These are phyloP conservation scores for Lophiostoma macrostomum DNA, from an alignment of 495 filamentous ascomycete species.

Conservation along the genomic window DNA sequence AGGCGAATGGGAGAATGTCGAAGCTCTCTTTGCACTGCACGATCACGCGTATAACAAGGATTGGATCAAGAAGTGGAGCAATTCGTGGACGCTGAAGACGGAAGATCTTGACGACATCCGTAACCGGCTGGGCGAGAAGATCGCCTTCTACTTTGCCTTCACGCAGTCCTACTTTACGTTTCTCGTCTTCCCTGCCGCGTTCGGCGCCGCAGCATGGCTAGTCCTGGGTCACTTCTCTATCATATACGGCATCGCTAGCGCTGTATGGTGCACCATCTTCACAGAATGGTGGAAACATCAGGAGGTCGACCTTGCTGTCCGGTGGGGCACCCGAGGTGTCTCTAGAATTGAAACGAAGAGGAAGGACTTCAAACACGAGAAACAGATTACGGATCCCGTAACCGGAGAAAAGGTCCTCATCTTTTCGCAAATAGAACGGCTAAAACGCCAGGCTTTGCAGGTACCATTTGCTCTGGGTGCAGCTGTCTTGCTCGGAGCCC, in stretches of 20 bases:
- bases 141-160: slow-evolving; percentile 97
- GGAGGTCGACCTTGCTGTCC: slow-evolving; percentile 82
- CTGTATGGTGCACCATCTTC: slow-evolving; percentile 85
- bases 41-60: slow-evolving; percentile 81
- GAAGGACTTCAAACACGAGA: slow-evolving; percentile 75
- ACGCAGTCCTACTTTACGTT: slow-evolving; percentile 89
- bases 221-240: slow-evolving; percentile 80
- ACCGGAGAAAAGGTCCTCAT: slow-evolving; percentile 79
- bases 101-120: slow-evolving; percentile 80
- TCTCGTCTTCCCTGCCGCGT: slow-evolving; percentile 75
- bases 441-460: slow-evolving; percentile 77
- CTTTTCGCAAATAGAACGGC: slow-evolving; percentile 73
- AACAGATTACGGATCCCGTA: slow-evolving; percentile 69
- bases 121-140: slow-evolving; percentile 86
- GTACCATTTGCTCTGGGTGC: slow-evolving; percentile 82
- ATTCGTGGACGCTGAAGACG: slow-evolving; percentile 70
- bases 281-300: slow-evolving; percentile 97
- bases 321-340: slow-evolving; percentile 89
- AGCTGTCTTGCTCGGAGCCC: slow-evolving; percentile 63
- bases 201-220: slow-evolving; percentile 79
- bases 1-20: slow-evolving; percentile 81
- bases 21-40: slow-evolving; percentile 83
- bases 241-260: slow-evolving; percentile 76
- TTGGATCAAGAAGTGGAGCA: slow-evolving; percentile 88
- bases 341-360: slow-evolving; percentile 75